phyloP scores from a whole-genome alignment of 208 protist species.

The Leishmania tarentolae region DNA sequence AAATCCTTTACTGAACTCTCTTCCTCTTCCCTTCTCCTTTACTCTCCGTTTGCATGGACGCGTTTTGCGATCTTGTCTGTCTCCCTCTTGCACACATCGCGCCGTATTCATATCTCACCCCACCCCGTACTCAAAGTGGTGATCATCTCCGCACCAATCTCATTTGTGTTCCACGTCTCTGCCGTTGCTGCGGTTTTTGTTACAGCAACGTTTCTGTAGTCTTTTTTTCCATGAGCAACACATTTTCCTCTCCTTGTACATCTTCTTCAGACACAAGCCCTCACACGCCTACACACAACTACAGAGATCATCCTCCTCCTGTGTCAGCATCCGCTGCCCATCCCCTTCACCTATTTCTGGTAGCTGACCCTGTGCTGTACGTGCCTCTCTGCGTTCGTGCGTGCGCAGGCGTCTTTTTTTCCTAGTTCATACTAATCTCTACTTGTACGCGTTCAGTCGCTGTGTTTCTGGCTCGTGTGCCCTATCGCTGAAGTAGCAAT shows the following conservation, averaged over 20 bases:
- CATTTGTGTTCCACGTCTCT: neutral
- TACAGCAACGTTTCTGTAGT: slow-evolving; percentile 2
- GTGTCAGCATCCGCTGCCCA: neutral
- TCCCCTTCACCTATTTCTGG: neutral
- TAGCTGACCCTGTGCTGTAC: neutral
- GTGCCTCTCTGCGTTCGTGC: neutral
- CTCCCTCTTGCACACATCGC: neutral
- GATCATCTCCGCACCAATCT: neutral
- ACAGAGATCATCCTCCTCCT: neutral
- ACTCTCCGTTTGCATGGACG: neutral
- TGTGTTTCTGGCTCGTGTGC: neutral
- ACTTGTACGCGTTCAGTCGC: neutral
- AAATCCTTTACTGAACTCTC: neutral
- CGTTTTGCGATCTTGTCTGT: neutral
- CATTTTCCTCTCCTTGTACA: neutral
- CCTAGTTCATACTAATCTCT: neutral
- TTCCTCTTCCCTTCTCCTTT: neutral
- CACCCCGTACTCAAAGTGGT: neutral
- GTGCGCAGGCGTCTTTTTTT: neutral
- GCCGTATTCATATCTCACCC: too few species aligned
- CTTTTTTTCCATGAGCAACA: neutral
- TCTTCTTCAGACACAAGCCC: neutral
- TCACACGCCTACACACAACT: neutral
- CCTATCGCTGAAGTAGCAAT: neutral
- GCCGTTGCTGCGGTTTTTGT: neutral